A percentile compares a stretch with the other conserved stretches of the same genome.
phyloP scores from a whole-genome alignment of 306 rosid species.

The Sophora flavescens region DNA sequence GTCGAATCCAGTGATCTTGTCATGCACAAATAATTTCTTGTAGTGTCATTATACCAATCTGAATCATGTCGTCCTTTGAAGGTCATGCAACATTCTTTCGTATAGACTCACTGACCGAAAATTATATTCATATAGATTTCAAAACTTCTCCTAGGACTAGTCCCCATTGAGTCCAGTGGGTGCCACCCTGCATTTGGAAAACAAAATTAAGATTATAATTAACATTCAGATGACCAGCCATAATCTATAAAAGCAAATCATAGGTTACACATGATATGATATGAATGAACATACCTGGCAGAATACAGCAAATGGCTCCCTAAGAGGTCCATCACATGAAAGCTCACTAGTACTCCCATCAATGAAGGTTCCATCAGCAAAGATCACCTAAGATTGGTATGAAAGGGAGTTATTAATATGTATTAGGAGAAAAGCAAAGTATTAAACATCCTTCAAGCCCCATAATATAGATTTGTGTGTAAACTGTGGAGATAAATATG shows the following conservation, averaged over 20 bases:
- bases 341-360: constrained; percentile 99
- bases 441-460: constrained; percentile 19
- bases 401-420: constrained; percentile 27
- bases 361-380: constrained; percentile 95
- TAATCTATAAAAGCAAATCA: constrained; percentile 1
- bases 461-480: constrained; percentile 18
- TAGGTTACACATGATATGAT: neutral
- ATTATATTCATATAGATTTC: constrained; percentile 54
- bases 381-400: constrained; percentile 72
- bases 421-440: constrained; percentile 1
- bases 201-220: constrained; percentile 13
- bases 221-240: neutral
- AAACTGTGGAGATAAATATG: constrained; percentile 3
- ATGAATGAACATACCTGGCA: constrained; percentile 68
- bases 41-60: constrained; percentile 29
- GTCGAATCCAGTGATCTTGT: constrained; percentile 19
- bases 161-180: constrained; percentile 98
- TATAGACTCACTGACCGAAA: constrained; percentile 26
- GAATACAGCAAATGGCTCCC: constrained; percentile 90
- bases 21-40: constrained; percentile 13
- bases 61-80: constrained; percentile 30
- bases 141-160: constrained; percentile 88
- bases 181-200: constrained; percentile 76
- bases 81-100: neutral
- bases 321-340: constrained; percentile 95